Conservation (phyloP, 495 filamentous ascomycete genomes). For the Neurospora sp. region DNA sequence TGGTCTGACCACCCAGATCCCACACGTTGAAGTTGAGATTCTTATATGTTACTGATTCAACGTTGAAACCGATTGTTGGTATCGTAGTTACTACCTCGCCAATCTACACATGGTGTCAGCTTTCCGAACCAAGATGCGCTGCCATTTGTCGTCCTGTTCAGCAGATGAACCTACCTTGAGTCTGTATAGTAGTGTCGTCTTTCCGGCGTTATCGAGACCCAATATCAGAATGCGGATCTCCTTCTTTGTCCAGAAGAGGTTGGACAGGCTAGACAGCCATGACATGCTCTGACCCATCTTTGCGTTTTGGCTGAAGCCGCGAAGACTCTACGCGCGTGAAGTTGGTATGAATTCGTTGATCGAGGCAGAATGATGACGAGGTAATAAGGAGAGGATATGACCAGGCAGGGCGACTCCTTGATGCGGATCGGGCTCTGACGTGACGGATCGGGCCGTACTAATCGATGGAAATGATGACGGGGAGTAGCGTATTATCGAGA, state of each 20-base stretch:
- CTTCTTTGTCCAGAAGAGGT: slow-evolving; percentile 81
- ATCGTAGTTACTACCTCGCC: slow-evolving; percentile 98
- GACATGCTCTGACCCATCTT: slow-evolving; percentile 78
- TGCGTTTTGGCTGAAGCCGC: slow-evolving; percentile 6
- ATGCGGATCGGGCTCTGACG: background rate
- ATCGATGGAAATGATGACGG: background rate
- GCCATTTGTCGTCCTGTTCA: background rate
- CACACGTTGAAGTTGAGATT: slow-evolving; percentile 98
- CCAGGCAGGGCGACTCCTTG: background rate
- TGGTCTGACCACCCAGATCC: slow-evolving; percentile 96
- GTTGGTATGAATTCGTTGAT: background rate
- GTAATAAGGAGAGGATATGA: background rate
- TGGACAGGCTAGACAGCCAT: slow-evolving; percentile 59
- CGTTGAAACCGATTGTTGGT: slow-evolving; percentile 98
- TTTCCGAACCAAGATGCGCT: background rate
- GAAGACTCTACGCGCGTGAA: background rate
- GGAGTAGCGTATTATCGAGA: background rate
- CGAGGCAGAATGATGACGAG: background rate
- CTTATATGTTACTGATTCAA: slow-evolving; percentile 94
- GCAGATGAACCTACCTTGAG: slow-evolving; percentile 58
- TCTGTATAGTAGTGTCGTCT: slow-evolving; percentile 93
- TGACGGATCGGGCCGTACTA: background rate
- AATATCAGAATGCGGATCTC: slow-evolving; percentile 95
- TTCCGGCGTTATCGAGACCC: slow-evolving; percentile 95
- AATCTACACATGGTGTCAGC: slow-evolving; percentile 47